Conservation (phyloP, 148 eudicot genomes). For the Rhododendron williamsianum region DNA sequence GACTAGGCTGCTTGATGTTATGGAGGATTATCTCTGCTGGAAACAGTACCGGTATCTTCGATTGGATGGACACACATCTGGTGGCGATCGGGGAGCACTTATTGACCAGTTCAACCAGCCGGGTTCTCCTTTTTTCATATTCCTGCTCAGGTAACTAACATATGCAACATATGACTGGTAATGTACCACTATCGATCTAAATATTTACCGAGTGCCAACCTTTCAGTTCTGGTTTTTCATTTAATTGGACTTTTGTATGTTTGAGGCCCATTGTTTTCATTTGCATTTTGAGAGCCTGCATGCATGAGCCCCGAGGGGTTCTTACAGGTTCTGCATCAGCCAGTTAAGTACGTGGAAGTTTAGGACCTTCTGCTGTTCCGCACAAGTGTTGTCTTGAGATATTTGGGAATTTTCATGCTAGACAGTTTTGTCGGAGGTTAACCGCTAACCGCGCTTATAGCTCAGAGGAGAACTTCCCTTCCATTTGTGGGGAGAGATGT, state of each 20-base stretch:
- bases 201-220: background rate
- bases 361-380: background rate
- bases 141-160: slow-evolving; percentile 76
- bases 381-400: background rate
- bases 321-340: slow-evolving; percentile 1
- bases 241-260: background rate
- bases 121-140: slow-evolving; percentile 87
- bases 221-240: background rate
- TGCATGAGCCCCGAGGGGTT: background rate
- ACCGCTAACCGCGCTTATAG: background rate
- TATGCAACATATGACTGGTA: background rate
- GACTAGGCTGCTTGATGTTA: slow-evolving; percentile 96
- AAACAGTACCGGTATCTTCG: slow-evolving; percentile 90
- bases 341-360: background rate
- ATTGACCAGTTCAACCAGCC: slow-evolving; percentile 80
- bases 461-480: background rate
- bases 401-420: background rate
- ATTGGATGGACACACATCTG: slow-evolving; percentile 96
- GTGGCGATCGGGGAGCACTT: slow-evolving; percentile 89
- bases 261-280: background rate
- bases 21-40: slow-evolving; percentile 98
- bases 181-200: background rate
- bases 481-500: background rate
- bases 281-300: background rate
- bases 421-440: background rate